Evolutionary conservation across 257 asterid genomes (phyloP).

Genomic region (Buddleja alternifolia): DNA sequence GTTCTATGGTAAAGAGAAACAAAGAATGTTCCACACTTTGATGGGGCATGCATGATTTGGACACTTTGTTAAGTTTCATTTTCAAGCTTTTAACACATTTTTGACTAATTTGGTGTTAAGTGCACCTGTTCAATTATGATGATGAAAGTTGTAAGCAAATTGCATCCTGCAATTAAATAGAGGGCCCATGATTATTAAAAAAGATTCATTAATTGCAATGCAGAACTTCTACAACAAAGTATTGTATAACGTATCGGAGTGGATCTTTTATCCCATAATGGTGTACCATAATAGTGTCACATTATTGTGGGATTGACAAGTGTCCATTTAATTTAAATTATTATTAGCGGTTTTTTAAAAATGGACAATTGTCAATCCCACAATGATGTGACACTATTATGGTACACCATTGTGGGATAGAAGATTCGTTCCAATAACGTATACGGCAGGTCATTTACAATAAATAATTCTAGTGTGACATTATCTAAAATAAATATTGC

Average conservation of each 20-base stretch:
- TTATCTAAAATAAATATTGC: not conserved
- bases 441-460: constrained; percentile 18
- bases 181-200: constrained; percentile 15
- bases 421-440: no score
- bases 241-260: no score
- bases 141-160: not conserved
- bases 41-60: not conserved
- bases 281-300: no score
- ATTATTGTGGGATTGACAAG: no score
- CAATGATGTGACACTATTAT: no score
- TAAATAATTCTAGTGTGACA: not conserved
- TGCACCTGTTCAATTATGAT: not conserved
- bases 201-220: constrained; percentile 16
- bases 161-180: not conserved
- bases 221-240: not conserved
- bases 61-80: not conserved
- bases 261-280: no score
- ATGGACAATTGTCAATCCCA: no score
- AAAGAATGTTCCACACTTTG: not conserved
- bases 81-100: not conserved
- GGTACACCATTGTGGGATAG: no score
- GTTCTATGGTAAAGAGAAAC: not conserved
- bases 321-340: no score
- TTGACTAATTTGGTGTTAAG: not conserved
- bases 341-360: no score